These are phyloP conservation scores for Mortierella sp. DNA, from an alignment of 371 early-diverging fungal genomes.

Conservation along the genomic window DNA sequence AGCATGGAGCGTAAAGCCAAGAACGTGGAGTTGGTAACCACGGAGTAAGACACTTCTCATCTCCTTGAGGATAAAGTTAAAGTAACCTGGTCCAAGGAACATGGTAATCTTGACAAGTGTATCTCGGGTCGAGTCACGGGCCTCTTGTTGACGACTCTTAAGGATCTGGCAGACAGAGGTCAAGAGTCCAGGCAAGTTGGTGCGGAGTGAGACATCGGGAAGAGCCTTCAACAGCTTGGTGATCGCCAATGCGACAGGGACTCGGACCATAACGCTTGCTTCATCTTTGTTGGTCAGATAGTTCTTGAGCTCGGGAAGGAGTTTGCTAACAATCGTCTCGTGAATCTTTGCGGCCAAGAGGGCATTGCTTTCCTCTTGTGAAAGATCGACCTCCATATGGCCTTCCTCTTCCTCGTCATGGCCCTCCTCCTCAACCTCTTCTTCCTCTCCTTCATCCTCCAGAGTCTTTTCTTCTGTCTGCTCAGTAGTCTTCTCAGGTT, in stretches of 20 bases:
- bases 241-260: constrained; percentile 90
- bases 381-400: constrained; percentile 38
- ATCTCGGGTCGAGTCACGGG: constrained; percentile 87
- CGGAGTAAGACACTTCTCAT: constrained; percentile 80
- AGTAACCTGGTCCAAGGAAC: constrained; percentile 85
- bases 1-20: constrained; percentile 89
- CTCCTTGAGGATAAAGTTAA: constrained; percentile 89
- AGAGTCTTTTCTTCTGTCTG: constrained; percentile 40
- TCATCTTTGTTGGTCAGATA: constrained; percentile 77
- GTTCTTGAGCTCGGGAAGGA: constrained; percentile 84
- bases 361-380: constrained; percentile 37
- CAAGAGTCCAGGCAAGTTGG: constrained; percentile 87
- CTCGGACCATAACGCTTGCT: constrained; percentile 78
- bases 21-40: constrained; percentile 93
- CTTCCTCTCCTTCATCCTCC: constrained; percentile 45
- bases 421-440: constrained; percentile 53
- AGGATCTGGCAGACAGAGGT: constrained; percentile 88
- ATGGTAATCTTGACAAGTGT: constrained; percentile 87
- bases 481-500: constrained; percentile 29
- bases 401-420: constrained; percentile 45
- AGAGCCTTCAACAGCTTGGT: constrained; percentile 82
- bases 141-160: constrained; percentile 82
- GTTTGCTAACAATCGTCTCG: constrained; percentile 68
- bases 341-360: constrained; percentile 69
- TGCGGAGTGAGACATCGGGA: constrained; percentile 77